Evolutionary conservation across 805 yeast genomes (phyloP).

Genomic region (Starmerella sirachaensis): DNA sequence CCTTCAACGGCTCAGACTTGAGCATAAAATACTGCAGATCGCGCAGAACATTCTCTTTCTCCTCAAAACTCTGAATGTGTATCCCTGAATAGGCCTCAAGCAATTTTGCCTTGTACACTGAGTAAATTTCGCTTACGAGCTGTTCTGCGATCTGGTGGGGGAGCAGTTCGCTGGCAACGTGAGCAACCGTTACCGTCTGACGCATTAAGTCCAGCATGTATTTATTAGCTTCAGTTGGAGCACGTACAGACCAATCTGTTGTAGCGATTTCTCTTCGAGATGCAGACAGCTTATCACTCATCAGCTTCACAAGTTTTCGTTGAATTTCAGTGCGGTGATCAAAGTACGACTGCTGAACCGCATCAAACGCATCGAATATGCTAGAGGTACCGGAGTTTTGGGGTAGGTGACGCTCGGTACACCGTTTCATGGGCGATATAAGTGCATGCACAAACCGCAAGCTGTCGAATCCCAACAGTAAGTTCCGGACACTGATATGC

Average conservation of each 20-base stretch:
- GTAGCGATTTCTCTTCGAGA: constrained; percentile 39
- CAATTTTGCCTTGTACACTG: constrained; percentile 44
- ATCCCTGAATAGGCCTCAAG: constrained; percentile 35
- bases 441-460: constrained; percentile 37
- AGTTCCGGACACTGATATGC: constrained; percentile 61
- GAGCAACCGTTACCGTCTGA: constrained; percentile 53
- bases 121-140: constrained; percentile 31
- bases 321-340: constrained; percentile 56
- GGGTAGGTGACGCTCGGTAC: constrained; percentile 26
- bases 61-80: constrained; percentile 24
- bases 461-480: constrained; percentile 57
- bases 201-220: constrained; percentile 57
- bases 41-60: constrained; percentile 41
- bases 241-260: constrained; percentile 37
- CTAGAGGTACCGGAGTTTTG: background rate
- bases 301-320: constrained; percentile 52
- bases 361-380: constrained; percentile 28
- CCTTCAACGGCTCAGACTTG: constrained; percentile 46
- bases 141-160: constrained; percentile 28
- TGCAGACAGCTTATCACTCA: constrained; percentile 48
- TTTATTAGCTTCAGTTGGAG: constrained; percentile 17
- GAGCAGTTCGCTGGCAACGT: constrained; percentile 46
- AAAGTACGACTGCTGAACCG: constrained; percentile 33
- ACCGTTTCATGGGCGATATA: constrained; percentile 30
- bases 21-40: constrained; percentile 56